Evolutionary conservation across 208 protist genomes (phyloP).

Genomic region (Leishmania mexicana): DNA sequence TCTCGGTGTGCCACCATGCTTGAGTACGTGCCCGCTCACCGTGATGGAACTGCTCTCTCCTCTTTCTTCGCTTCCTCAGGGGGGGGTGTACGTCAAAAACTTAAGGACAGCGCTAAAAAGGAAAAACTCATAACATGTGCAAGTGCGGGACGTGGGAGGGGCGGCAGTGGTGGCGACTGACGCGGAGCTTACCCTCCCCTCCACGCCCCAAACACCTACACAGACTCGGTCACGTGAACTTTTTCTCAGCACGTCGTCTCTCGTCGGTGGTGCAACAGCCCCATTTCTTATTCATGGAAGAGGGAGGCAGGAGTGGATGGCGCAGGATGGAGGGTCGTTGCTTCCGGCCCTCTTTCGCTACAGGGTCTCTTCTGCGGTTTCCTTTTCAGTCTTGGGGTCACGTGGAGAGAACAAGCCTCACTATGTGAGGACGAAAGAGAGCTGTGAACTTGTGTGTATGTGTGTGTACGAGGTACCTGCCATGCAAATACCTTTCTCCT

Average conservation of each 20-base stretch:
- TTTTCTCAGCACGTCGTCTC: background rate
- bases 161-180: background rate
- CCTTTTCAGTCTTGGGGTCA: background rate
- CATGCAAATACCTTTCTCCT: background rate
- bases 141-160: background rate
- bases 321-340: background rate
- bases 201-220: background rate
- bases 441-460: background rate
- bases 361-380: background rate
- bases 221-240: background rate
- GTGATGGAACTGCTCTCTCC: background rate
- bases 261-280: background rate
- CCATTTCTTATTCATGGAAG: background rate
- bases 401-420: background rate
- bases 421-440: background rate
- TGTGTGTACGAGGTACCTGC: background rate
- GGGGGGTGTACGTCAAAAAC: background rate
- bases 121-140: background rate
- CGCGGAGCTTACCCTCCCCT: background rate
- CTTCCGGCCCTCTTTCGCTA: background rate
- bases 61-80: background rate
- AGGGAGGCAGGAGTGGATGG: background rate
- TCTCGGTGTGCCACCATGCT: background rate
- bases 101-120: too few relatives aligned
- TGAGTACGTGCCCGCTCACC: background rate